Evolutionary conservation across 352 stramenopile genomes (phyloP), one percentile per base, ranked within the genome.

Genomic region (Pythium rhizo-oryzae): DNA sequence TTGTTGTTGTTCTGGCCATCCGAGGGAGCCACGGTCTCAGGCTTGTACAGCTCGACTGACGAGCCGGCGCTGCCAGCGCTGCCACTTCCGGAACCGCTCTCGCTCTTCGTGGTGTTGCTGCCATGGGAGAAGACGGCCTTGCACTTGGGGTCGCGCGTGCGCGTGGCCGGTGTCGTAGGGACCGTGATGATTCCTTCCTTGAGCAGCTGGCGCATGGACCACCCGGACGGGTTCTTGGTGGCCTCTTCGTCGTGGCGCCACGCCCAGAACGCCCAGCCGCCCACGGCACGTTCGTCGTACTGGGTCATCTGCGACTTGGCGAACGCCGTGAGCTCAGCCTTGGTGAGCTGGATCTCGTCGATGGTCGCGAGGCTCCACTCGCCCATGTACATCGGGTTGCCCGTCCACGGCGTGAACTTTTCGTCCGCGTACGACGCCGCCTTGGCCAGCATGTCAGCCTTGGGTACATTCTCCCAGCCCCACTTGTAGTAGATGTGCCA

Each of bases 401-500:
- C 73, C 6, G 28, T 50, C 67, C 76, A 81, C 1, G 50, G n/a
- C 13, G 52, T 57, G 23, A 79, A 62, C 21, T 82, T 77, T 15
- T 46, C 44, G 16, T 13, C 43, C 23, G 62, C 64, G 7, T 60
- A 33, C 16, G 56, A 47, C 0, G 67, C 67, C 1, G 65, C 35
- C 0, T 77, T 46, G 0, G 82, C 28, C 7, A 71, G 33, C 16
- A 51, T 52, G n/a, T 82, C 75, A 18, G 43, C 12, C 21, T 37
- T 21, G 8, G 23, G 37, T 9, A 18, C 60, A 18, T 55, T 74
- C 2, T 73, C 70, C 28, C 76, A 85, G 2, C 74, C 81, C 69
- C 72, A 82, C 33, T 84, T 74, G 63, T 89, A 88, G 67, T 88
- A 90, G 16, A 76, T 56, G 58, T 89, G 83, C 33, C 77, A 76